Conservation (phyloP, 2,329 filamentous ascomycete species). For the Acephala macrosclerotiorum region DNA sequence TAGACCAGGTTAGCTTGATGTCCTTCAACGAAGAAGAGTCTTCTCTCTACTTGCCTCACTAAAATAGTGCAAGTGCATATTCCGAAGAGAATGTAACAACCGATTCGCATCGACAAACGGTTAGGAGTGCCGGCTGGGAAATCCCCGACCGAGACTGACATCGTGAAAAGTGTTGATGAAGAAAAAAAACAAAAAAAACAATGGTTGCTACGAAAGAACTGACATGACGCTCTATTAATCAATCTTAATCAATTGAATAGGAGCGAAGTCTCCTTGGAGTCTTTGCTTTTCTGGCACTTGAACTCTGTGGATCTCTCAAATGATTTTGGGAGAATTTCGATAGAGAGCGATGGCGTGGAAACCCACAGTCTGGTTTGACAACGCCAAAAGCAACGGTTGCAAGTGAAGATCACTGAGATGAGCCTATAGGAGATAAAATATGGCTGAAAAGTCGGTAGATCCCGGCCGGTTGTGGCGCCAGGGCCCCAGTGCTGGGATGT, state of each 20-base stretch:
- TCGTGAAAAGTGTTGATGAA: neutral
- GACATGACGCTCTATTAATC: neutral
- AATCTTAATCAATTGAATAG: neutral
- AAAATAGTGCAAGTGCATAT: neutral
- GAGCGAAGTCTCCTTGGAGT: neutral
- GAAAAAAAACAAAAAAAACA: neutral
- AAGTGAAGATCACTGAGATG: neutral
- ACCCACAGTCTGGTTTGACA: neutral
- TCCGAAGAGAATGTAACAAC: constrained; percentile 11
- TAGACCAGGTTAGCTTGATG: neutral
- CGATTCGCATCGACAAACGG: constrained; percentile 7
- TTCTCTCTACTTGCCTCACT: neutral
- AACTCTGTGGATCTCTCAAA: neutral
- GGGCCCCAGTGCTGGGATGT: constrained; percentile 1
- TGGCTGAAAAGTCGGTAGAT: neutral
- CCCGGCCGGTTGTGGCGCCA: neutral
- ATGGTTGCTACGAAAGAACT: neutral
- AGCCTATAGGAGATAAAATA: neutral
- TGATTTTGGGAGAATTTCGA: neutral
- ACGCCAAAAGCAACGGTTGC: neutral
- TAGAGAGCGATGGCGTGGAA: neutral
- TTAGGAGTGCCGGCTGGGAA: constrained; percentile 12
- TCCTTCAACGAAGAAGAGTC: neutral
- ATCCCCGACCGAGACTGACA: constrained; percentile 1
- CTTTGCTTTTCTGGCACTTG: neutral